Evolutionary conservation across 805 yeast genomes (phyloP).

Genomic region (Candida gorgasii): DNA sequence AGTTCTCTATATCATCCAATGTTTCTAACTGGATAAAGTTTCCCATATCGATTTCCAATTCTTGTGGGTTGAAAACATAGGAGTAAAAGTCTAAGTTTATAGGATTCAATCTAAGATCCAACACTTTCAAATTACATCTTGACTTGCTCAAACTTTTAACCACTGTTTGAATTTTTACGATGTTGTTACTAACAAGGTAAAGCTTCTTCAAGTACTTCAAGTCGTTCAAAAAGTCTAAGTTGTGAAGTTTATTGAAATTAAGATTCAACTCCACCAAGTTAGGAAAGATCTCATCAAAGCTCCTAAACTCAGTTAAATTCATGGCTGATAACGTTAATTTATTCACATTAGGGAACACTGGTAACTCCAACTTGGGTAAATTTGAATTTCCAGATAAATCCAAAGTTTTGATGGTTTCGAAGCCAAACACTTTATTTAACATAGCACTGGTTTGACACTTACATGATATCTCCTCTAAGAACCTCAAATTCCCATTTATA

Average conservation of each 20-base stretch:
- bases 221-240: slow-evolving; percentile 32
- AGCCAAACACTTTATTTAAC: slow-evolving; percentile 21
- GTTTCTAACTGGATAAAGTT: slow-evolving; percentile 46
- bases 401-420: slow-evolving; percentile 28
- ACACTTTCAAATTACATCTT: slow-evolving; percentile 32
- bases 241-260: slow-evolving; percentile 47
- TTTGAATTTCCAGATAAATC: slow-evolving; percentile 42
- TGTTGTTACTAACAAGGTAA: slow-evolving; percentile 47
- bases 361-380: slow-evolving; percentile 15
- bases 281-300: slow-evolving; percentile 44
- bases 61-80: slow-evolving; percentile 51
- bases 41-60: slow-evolving; percentile 23
- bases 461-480: slow-evolving; percentile 44
- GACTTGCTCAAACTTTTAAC: slow-evolving; percentile 31
- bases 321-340: slow-evolving; percentile 48
- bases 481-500: slow-evolving; percentile 28
- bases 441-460: slow-evolving; percentile 32
- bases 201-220: slow-evolving; percentile 39
- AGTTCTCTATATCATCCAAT: slow-evolving; percentile 53
- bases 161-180: slow-evolving; percentile 34
- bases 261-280: slow-evolving; percentile 49
- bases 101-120: slow-evolving; percentile 54
- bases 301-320: slow-evolving; percentile 32
- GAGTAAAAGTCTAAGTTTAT: slow-evolving; percentile 50
- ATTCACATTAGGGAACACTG: slow-evolving; percentile 35